phyloP scores from a whole-genome alignment of 768 basidiomycete genomes.

The Cubamyces lactineus region DNA sequence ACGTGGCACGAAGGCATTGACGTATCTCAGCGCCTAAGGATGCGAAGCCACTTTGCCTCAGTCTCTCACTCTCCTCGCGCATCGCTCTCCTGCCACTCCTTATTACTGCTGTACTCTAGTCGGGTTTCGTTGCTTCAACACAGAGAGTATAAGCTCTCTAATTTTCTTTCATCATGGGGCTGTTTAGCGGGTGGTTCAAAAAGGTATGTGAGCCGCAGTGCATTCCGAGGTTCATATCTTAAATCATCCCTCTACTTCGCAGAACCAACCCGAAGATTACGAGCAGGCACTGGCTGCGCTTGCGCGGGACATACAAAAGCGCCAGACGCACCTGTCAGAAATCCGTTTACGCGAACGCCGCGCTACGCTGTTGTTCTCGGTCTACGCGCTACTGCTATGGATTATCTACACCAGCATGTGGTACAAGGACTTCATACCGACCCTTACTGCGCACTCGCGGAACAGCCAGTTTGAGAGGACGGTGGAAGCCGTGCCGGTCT shows the following conservation, averaged over 20 bases:
- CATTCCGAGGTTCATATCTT: not conserved
- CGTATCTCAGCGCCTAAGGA: not conserved
- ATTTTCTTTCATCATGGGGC: constrained; percentile 6
- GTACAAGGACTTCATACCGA: constrained; percentile 65
- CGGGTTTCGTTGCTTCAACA: not conserved
- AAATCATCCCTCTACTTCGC: not conserved
- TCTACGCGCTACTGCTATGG: constrained; percentile 80
- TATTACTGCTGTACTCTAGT: constrained; percentile 20
- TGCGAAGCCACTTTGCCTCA: constrained; percentile 4
- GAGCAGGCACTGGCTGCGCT: constrained; percentile 72
- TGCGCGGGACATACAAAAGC: constrained; percentile 69
- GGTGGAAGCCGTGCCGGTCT: constrained; percentile 57
- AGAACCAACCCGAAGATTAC: constrained; percentile 72
- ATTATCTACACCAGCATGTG: constrained; percentile 70
- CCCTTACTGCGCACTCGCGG: constrained; percentile 35
- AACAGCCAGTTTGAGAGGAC: constrained; percentile 44
- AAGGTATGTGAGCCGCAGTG: constrained; percentile 4
- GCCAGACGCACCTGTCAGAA: constrained; percentile 75
- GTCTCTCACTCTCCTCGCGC: not conserved
- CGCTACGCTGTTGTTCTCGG: constrained; percentile 72
- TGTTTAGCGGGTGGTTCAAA: constrained; percentile 23
- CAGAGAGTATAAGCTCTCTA: not conserved
- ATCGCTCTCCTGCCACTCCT: constrained; percentile 10
- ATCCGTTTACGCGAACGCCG: constrained; percentile 86
- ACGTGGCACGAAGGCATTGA: constrained; percentile 16